phyloP scores from a whole-genome alignment of 371 early-diverging fungal genomes.

The Nosema granulosis region DNA sequence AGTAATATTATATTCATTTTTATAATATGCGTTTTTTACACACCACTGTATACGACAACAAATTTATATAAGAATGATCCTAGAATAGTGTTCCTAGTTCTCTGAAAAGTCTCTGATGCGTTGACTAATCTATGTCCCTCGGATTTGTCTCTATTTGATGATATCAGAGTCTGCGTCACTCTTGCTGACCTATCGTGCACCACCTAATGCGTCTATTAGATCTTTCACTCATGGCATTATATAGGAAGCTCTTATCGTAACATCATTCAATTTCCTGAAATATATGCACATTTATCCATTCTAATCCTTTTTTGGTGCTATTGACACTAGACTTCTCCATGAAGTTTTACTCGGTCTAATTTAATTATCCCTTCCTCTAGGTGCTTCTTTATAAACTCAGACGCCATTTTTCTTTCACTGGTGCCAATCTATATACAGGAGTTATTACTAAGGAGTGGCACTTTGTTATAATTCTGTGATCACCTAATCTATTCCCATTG shows the following conservation, averaged over 20 bases:
- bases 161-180: conserved; percentile 66
- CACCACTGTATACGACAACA: conserved; percentile 31
- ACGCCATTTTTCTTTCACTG: not conserved
- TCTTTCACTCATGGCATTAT: conserved; percentile 36
- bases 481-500: not conserved
- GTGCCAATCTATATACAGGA: not conserved
- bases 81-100: conserved; percentile 44
- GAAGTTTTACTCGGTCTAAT: not conserved
- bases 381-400: conserved; percentile 12
- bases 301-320: not conserved
- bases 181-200: conserved; percentile 54
- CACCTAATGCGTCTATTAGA: conserved; percentile 42
- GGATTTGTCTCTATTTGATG: conserved; percentile 63
- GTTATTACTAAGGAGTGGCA: not conserved
- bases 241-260: conserved; percentile 19
- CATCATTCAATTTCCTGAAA: conserved; percentile 25
- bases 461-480: not conserved
- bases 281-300: conserved; percentile 13
- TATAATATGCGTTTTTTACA: conserved; percentile 12
- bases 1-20: not conserved
- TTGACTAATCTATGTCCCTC: conserved; percentile 29
- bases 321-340: conserved; percentile 23
- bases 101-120: conserved; percentile 50
- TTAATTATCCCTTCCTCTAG: conserved; percentile 37
- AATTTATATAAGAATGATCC: not conserved